These are phyloP conservation scores for Ilex aquifolium DNA, from an alignment of 257 asterid genomes.

Conservation along the genomic window DNA sequence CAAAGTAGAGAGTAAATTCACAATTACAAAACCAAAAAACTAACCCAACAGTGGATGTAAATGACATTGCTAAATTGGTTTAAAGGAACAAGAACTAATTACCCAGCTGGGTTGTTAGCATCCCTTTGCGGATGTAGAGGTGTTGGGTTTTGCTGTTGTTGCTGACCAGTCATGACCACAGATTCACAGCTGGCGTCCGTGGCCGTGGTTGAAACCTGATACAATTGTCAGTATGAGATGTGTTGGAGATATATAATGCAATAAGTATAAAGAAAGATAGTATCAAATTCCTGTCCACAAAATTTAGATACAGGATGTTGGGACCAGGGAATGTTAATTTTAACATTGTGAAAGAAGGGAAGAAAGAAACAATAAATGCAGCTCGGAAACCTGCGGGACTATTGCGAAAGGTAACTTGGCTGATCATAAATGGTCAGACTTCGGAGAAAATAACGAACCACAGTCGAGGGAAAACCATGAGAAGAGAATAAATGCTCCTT, in stretches of 20 bases:
- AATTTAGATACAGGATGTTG: no score
- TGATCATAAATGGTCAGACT: no score
- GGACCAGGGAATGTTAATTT: no score
- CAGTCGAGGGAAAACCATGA: no score
- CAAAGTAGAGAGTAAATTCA: conserved; percentile 1
- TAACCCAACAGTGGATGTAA: not conserved
- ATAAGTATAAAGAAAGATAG: no score
- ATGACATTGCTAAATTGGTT: not conserved
- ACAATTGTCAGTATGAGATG: not conserved
- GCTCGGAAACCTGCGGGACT: no score
- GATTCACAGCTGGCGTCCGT: conserved; percentile 96
- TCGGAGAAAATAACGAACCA: no score
- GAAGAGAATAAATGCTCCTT: no score
- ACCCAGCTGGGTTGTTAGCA: conserved; percentile 99
- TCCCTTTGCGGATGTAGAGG: conserved; percentile 84
- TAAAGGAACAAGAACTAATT: conserved; percentile 12
- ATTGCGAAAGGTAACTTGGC: no score
- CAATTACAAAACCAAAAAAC: not conserved
- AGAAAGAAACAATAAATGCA: no score
- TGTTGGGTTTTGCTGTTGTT: conserved; percentile 77
- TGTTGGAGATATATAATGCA: not conserved
- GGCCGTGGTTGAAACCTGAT: conserved; percentile 67
- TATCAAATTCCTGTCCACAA: no score
- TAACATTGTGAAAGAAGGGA: no score
- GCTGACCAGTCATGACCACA: conserved; percentile 87